Conservation (phyloP, 345 rosid genomes). For the Draba incana region DNA sequence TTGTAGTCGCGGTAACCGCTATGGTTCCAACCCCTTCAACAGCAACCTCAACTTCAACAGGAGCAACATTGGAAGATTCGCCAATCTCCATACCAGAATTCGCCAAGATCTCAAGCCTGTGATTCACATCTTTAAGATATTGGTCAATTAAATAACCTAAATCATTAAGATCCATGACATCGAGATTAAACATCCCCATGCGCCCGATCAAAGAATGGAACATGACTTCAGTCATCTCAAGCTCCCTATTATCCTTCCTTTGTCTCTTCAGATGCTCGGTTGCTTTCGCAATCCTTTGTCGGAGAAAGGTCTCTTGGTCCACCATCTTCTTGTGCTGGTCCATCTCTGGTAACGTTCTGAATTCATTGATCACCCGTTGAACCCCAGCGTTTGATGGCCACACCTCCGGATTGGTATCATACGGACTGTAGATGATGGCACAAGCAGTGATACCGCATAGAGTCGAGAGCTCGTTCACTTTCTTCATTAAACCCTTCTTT, state of each 20-base stretch:
- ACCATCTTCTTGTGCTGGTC: slow-evolving; percentile 43
- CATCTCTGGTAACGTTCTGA: slow-evolving; percentile 34
- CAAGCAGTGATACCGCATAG: slow-evolving; percentile 39
- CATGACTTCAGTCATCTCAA: slow-evolving; percentile 45
- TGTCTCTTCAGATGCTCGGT: slow-evolving; percentile 16
- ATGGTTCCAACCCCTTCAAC: neutral
- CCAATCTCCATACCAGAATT: neutral
- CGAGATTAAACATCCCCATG: slow-evolving; percentile 15
- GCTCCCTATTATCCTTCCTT: slow-evolving; percentile 31
- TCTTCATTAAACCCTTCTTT: slow-evolving; percentile 45
- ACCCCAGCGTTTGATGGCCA: slow-evolving; percentile 40
- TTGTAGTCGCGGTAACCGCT: neutral
- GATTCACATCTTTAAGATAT: slow-evolving; percentile 32
- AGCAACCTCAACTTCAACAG: neutral
- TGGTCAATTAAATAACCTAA: slow-evolving; percentile 39
- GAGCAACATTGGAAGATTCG: slow-evolving; percentile 6
- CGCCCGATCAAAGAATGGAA: slow-evolving; percentile 31
- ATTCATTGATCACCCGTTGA: slow-evolving; percentile 31
- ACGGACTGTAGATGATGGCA: slow-evolving; percentile 40
- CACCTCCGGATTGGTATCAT: slow-evolving; percentile 37
- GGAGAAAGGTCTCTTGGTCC: slow-evolving; percentile 39
- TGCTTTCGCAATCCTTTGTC: slow-evolving; percentile 33
- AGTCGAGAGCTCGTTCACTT: slow-evolving; percentile 38
- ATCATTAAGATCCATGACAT: slow-evolving; percentile 41
- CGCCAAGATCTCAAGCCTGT: neutral